Percentiles rank a stretch among this genome's conserved stretches.
Evolutionary conservation across 805 yeast genomes (phyloP).

Genomic region (Wickerhamiella parazyma): DNA sequence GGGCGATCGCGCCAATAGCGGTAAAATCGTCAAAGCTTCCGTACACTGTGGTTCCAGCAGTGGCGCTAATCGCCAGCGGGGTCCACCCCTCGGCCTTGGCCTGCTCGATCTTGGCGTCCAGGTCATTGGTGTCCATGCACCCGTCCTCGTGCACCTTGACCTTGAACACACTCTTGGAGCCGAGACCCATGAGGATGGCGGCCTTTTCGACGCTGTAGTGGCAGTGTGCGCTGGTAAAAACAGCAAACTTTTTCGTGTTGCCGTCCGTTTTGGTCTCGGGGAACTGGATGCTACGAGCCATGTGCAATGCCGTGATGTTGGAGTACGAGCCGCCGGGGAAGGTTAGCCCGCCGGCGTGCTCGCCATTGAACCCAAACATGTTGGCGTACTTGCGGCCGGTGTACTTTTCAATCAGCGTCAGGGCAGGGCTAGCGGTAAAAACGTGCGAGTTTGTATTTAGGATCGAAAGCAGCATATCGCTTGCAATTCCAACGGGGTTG

Average conservation of each 20-base stretch:
- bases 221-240: slow-evolving; percentile 57
- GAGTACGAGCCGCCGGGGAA: slow-evolving; percentile 85
- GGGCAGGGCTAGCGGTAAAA: slow-evolving; percentile 66
- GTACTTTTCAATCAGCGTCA: slow-evolving; percentile 59
- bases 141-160: slow-evolving; percentile 47
- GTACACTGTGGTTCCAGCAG: slow-evolving; percentile 82
- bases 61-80: slow-evolving; percentile 65
- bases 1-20: slow-evolving; percentile 41
- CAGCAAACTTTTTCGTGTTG: slow-evolving; percentile 39
- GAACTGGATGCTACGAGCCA: slow-evolving; percentile 50
- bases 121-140: slow-evolving; percentile 36
- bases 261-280: slow-evolving; percentile 63
- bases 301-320: slow-evolving; percentile 62
- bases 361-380: slow-evolving; percentile 41
- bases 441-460: slow-evolving; percentile 79
- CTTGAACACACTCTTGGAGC: slow-evolving; percentile 47
- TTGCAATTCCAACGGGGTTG: slow-evolving; percentile 67
- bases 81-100: slow-evolving; percentile 43
- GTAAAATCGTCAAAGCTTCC: slow-evolving; percentile 67
- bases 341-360: slow-evolving; percentile 64
- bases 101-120: slow-evolving; percentile 33
- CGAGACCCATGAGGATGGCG: slow-evolving; percentile 63
- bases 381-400: slow-evolving; percentile 56
- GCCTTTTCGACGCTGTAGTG: slow-evolving; percentile 75
- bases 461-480: slow-evolving; percentile 53